Percentiles rank a stretch among this genome's conserved stretches.
These are phyloP conservation scores for Stereocaulon alpinum DNA, from an alignment of 495 filamentous ascomycete species.

Conservation along the genomic window DNA sequence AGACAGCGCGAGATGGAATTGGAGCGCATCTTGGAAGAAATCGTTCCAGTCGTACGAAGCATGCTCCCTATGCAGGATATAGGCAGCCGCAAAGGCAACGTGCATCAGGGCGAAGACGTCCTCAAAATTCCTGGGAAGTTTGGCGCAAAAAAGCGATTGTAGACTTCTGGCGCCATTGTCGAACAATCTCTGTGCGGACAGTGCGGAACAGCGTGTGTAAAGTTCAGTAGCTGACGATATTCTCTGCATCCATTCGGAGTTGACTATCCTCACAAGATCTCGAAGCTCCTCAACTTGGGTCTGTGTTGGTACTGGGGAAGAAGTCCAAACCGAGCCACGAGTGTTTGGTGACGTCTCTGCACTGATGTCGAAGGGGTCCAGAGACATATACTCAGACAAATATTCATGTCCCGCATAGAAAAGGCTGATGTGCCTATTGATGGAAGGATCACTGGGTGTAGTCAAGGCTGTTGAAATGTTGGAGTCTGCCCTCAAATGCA, in stretches of 20 bases:
- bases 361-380: not conserved
- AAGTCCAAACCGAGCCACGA: not conserved
- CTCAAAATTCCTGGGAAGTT: not conserved
- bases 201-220: not conserved
- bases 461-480: not conserved
- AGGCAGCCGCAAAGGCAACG: conserved; percentile 5
- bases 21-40: conserved; percentile 6
- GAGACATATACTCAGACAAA: not conserved
- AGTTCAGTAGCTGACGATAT: not conserved
- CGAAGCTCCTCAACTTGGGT: not conserved
- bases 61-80: not conserved
- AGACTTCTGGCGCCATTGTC: not conserved
- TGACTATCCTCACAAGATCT: not conserved
- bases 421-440: not conserved
- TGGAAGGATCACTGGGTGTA: not conserved
- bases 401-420: not conserved
- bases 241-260: conserved; percentile 5
- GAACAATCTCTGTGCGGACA: not conserved
- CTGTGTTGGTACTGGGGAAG: not conserved
- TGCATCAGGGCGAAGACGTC: conserved; percentile 2
- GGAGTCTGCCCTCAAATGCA: not conserved
- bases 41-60: not conserved
- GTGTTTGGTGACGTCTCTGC: not conserved
- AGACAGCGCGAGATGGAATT: not conserved
- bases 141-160: not conserved